Conservation (phyloP, 306 rosid genomes). For the Dicorynia guianensis region DNA sequence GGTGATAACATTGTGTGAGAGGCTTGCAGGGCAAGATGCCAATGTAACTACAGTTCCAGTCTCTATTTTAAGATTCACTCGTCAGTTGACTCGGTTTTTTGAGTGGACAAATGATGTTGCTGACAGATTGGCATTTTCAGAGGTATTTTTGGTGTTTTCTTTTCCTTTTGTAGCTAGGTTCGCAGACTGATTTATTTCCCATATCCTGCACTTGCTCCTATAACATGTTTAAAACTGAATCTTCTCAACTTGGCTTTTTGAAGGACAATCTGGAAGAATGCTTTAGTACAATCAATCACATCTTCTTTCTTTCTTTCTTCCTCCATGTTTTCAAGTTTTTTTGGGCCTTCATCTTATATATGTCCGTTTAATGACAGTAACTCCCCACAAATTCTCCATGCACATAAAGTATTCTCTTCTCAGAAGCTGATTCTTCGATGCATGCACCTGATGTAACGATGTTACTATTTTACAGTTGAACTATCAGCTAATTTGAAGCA, state of each 20-base stretch:
- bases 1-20: conserved; percentile 95
- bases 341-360: no score
- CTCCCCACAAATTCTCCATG: no score
- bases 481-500: neutral
- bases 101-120: conserved; percentile 99
- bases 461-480: neutral
- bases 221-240: neutral
- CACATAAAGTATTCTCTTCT: no score
- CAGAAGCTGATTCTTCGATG: no score
- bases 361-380: no score
- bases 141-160: conserved; percentile 53
- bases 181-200: neutral
- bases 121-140: conserved; percentile 92
- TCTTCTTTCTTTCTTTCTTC: no score
- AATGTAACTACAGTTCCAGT: conserved; percentile 94
- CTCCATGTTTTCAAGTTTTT: no score
- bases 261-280: neutral
- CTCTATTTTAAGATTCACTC: conserved; percentile 85
- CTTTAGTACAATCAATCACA: no score
- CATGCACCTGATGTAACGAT: neutral
- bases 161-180: conserved; percentile 4
- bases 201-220: neutral
- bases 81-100: conserved; percentile 85
- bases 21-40: conserved; percentile 98
- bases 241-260: neutral